phyloP scores from a whole-genome alignment of 305 asterid genomes.

The Plantago coronopus region DNA sequence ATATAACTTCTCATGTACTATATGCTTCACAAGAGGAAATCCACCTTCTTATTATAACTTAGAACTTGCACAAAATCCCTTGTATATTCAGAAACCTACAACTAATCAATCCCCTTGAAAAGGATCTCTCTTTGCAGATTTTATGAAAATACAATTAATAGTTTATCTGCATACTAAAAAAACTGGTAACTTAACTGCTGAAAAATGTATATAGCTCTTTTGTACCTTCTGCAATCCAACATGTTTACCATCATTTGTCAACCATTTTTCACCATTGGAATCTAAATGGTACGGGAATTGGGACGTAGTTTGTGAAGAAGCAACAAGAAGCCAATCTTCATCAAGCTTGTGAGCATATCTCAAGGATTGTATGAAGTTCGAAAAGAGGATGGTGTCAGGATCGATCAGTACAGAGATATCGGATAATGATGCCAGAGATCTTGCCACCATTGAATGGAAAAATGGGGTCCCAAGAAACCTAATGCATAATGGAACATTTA shows the following conservation, averaged over 20 bases:
- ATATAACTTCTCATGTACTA: too few species aligned
- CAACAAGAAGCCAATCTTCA: conserved; percentile 78
- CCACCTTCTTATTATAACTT: too few species aligned
- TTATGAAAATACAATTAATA: too few species aligned
- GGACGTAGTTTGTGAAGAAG: conserved; percentile 45
- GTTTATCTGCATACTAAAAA: too few species aligned
- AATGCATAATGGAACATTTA: conserved; percentile 13
- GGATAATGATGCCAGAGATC: conserved; percentile 62
- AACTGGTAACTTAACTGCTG: too few species aligned
- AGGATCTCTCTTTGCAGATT: too few species aligned
- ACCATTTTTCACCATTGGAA: conserved; percentile 52
- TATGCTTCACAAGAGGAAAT: too few species aligned
- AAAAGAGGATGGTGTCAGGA: conserved; percentile 67
- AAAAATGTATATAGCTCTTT: conserved; percentile 16
- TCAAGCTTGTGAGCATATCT: conserved; percentile 69
- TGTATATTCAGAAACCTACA: not conserved
- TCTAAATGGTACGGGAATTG: conserved; percentile 54
- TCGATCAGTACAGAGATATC: conserved; percentile 69
- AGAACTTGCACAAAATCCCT: conserved; percentile 16
- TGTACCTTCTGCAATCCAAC: conserved; percentile 46
- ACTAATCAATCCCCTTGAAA: too few species aligned
- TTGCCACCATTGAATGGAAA: conserved; percentile 89
- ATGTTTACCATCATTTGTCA: conserved; percentile 41
- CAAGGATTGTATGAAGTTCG: conserved; percentile 59
- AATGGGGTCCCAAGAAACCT: conserved; percentile 79